Base-by-base conservation (phyloP, 2,329 filamentous ascomycete species). In the Fusarium sp. region DNA sequence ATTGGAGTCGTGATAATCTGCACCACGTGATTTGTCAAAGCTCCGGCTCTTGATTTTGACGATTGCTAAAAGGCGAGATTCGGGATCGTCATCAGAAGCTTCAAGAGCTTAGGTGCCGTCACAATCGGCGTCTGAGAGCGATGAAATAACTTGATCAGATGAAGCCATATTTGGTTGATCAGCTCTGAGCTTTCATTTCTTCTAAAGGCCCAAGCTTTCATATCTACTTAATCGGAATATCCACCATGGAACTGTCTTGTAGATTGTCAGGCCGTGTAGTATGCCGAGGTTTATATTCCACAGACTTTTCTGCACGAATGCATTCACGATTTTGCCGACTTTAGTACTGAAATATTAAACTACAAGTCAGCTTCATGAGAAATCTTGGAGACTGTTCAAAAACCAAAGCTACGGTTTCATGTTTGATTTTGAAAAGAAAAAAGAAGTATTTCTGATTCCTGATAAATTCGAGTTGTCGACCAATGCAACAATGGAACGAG, bases 21-120 rank as follows among this genome's bases (percentile, higher is more conserved):
- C 14, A 54, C 63, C 77, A 79, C 77, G 77, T 79, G 77, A 79
- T 61, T 53, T 60, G 12, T 23, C 38, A 47, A 44, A 56, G 62
- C 62, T 69, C 49, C 49, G 39, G 49, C 38, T 62, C 39, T 64
- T 55, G 36, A 67, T 59, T 63, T 20, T 28, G 42, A 45, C 62
- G 53, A 56, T 68, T 56, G 56, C 36, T 50, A n/a, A 28, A 44
- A 67, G 65, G 65, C 56, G 48, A 68, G 51, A 43, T 28, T 56
- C 47, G 46, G 65, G 56, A 57, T 34, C 50, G 45, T 68, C 56
- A 60, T 62, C 39, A 62, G 43, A 45, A 38, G 46, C 55, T 66
- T 44, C 19, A 21, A 48, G 36, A 68, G 48, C 61, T 68, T 24
- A 14, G 5, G 24, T 50, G 17, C 2, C 38, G 39, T 20, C 36